Conservation (phyloP, 192 early-diverging fungal genomes). For the Geranomyces michiganensis region DNA sequence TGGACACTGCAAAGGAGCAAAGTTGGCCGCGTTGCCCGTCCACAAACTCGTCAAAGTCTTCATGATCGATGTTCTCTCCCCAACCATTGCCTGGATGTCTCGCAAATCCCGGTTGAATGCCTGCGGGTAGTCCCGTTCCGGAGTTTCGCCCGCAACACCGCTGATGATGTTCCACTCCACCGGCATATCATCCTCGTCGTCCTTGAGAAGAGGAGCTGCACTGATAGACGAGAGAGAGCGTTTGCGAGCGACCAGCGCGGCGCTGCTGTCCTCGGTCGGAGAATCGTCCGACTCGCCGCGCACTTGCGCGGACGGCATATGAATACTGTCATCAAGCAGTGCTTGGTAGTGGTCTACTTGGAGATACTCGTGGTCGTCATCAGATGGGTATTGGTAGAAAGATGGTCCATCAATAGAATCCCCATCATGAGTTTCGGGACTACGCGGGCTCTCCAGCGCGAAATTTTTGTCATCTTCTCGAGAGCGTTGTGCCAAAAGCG, state of each 20-base stretch:
- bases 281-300: neutral
- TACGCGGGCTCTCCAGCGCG: constrained; percentile 16
- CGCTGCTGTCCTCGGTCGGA: constrained; percentile 1
- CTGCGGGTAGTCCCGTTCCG: constrained; percentile 35
- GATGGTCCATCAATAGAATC: constrained; percentile 17
- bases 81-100: constrained; percentile 21
- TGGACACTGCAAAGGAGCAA: constrained; percentile 73
- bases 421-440: neutral
- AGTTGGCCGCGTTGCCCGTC: constrained; percentile 67
- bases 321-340: neutral
- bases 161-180: constrained; percentile 47
- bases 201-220: constrained; percentile 43
- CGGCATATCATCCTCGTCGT: constrained; percentile 58
- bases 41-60: constrained; percentile 76
- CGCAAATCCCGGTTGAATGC: constrained; percentile 2
- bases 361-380: constrained; percentile 7
- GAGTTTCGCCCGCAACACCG: constrained; percentile 42
- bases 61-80: constrained; percentile 67
- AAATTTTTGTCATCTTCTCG: neutral
- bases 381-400: neutral
- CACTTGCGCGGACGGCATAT: neutral
- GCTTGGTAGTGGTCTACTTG: neutral
- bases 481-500: neutral
- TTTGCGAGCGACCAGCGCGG: neutral
- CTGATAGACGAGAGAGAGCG: constrained; percentile 29